Conservation (phyloP, 495 filamentous ascomycete species). For the Penicillium lagena region DNA sequence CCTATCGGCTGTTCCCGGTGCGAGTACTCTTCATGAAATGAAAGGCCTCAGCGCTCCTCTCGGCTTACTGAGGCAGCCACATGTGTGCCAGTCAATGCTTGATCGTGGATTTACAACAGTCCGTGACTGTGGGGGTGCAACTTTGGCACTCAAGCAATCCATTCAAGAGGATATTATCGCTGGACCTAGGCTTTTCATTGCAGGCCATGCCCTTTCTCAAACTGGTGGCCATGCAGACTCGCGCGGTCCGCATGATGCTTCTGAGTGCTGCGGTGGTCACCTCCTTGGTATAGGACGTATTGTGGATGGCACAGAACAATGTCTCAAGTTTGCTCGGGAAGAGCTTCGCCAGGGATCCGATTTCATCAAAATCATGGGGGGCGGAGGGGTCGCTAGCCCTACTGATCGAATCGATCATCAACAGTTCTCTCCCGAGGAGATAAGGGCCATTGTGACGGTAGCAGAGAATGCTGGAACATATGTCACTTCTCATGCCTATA, state of each 20-base stretch:
- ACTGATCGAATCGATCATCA: conserved; percentile 38
- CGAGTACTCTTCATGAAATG: conserved; percentile 15
- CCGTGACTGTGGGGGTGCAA: conserved; percentile 43
- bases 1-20: conserved; percentile 37
- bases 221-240: conserved; percentile 48
- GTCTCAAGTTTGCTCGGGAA: conserved; percentile 38
- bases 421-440: conserved; percentile 46
- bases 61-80: conserved; percentile 12
- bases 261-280: conserved; percentile 33
- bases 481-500: conserved; percentile 50
- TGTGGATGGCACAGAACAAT: conserved; percentile 41
- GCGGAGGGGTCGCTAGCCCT: conserved; percentile 43
- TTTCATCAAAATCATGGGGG: conserved; percentile 52
- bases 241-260: conserved; percentile 16
- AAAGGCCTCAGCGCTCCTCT: no score
- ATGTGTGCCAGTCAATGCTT: conserved; percentile 31
- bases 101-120: conserved; percentile 43
- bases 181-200: conserved; percentile 38
- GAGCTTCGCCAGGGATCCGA: conserved; percentile 42
- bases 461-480: conserved; percentile 37
- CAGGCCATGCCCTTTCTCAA: conserved; percentile 35
- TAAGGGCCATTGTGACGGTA: conserved; percentile 36
- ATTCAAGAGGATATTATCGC: conserved; percentile 35
- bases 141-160: conserved; percentile 37
- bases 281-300: conserved; percentile 23